Conservation (phyloP, 139 green algal genomes). For the Desmodesmus armatus region DNA sequence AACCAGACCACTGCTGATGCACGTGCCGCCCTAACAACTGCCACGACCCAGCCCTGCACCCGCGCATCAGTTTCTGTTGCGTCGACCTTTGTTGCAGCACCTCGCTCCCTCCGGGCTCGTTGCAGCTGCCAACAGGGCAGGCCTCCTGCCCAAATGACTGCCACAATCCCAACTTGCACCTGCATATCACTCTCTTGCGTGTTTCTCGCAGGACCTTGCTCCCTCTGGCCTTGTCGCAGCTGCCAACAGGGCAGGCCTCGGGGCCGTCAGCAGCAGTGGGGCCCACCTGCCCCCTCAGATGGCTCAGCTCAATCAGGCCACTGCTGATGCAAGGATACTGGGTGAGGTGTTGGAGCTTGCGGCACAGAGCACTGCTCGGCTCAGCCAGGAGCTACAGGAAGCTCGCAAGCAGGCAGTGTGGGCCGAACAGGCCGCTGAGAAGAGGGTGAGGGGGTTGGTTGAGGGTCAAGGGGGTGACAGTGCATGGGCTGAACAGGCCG, state of each 20-base stretch:
- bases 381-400: background rate
- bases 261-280: conserved; percentile 17
- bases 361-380: background rate
- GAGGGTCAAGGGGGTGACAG: too few species aligned
- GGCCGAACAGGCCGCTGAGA: conserved; percentile 15
- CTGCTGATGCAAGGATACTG: conserved; percentile 26
- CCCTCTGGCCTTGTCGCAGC: conserved; percentile 15
- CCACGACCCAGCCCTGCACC: too few species aligned
- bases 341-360: conserved; percentile 3
- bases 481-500: too few species aligned
- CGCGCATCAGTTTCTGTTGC: too few species aligned
- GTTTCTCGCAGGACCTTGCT: background rate
- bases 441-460: conserved; percentile 11
- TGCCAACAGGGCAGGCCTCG: conserved; percentile 18
- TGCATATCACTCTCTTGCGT: too few species aligned
- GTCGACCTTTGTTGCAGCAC: background rate
- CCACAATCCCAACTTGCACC: too few species aligned
- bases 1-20: too few species aligned
- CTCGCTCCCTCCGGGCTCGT: conserved; percentile 14
- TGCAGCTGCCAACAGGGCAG: conserved; percentile 22
- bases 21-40: too few species aligned
- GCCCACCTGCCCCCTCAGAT: background rate
- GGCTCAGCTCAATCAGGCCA: conserved; percentile 21
- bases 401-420: background rate
- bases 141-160: too few species aligned